Conservation (phyloP, 2,329 filamentous ascomycete genomes). For the Sporothrix phasma region DNA sequence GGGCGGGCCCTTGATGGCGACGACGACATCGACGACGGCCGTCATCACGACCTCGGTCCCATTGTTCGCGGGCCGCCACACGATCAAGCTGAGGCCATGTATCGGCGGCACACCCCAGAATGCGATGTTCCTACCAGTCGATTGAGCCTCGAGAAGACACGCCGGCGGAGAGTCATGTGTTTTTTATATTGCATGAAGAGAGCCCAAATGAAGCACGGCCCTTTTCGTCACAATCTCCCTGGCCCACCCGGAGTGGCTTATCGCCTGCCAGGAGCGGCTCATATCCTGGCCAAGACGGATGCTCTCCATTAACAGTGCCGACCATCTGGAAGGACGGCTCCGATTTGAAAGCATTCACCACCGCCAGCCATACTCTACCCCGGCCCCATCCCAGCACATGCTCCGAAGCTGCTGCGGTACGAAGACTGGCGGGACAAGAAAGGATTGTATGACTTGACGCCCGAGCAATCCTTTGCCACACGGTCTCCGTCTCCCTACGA, state of each 20-base stretch:
- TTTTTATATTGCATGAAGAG: slow-evolving; percentile 12
- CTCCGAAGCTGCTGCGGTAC: not conserved
- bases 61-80: not conserved
- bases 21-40: not conserved
- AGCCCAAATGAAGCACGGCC: not conserved
- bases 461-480: not conserved
- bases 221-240: not conserved
- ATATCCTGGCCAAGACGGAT: not conserved
- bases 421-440: slow-evolving; percentile 1
- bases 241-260: not conserved
- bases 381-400: not conserved
- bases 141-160: slow-evolving; percentile 9
- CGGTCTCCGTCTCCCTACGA: not conserved
- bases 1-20: not conserved
- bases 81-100: not conserved
- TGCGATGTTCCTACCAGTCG: slow-evolving; percentile 12
- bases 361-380: not conserved
- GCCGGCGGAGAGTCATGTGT: not conserved
- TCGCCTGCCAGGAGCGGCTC: not conserved
- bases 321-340: slow-evolving; percentile 13
- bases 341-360: slow-evolving; percentile 4
- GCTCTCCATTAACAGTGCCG: not conserved
- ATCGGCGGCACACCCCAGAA: not conserved
- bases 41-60: not conserved
- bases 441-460: not conserved